A percentile compares a stretch with the other conserved stretches of the same genome.
Conservation (phyloP, 2,329 filamentous ascomycete genomes). For the Talaromyces sp. region DNA sequence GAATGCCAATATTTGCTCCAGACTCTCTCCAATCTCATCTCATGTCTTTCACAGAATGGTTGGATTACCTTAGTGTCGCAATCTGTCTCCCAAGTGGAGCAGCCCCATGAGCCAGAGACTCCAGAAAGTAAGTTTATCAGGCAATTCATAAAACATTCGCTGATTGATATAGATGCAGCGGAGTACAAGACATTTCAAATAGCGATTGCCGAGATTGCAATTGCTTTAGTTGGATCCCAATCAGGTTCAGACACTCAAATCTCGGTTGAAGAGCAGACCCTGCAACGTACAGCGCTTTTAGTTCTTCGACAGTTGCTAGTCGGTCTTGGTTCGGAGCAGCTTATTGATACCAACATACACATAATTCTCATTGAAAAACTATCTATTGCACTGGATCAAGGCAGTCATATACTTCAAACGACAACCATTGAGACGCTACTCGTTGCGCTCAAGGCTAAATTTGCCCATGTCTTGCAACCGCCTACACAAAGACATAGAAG, state of each 20-base stretch:
- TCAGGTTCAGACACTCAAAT: constrained; percentile 30
- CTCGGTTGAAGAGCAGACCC: constrained; percentile 58
- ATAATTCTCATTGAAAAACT: constrained; percentile 68
- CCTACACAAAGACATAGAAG: constrained; percentile 37
- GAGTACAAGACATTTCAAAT: constrained; percentile 36
- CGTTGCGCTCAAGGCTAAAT: constrained; percentile 65
- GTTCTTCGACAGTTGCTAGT: constrained; percentile 56
- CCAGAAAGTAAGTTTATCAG: constrained; percentile 48
- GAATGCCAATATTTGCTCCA: constrained; percentile 76
- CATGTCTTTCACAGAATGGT: constrained; percentile 65
- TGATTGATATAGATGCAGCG: constrained; percentile 24
- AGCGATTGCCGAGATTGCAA: constrained; percentile 33
- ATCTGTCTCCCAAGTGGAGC: constrained; percentile 51
- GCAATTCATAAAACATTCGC: neutral
- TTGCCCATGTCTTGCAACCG: constrained; percentile 38
- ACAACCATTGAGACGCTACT: constrained; percentile 76
- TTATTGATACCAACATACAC: constrained; percentile 60
- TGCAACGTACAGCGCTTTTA: constrained; percentile 69
- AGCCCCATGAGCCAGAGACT: constrained; percentile 44
- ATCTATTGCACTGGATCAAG: constrained; percentile 57
- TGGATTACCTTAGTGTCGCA: constrained; percentile 71
- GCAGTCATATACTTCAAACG: constrained; percentile 71
- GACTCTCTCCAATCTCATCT: constrained; percentile 70
- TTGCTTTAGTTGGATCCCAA: constrained; percentile 32
- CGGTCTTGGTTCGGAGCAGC: constrained; percentile 40